These are phyloP conservation scores for Yarrowia sp. DNA, from an alignment of 805 yeast species.

Conservation along the genomic window DNA sequence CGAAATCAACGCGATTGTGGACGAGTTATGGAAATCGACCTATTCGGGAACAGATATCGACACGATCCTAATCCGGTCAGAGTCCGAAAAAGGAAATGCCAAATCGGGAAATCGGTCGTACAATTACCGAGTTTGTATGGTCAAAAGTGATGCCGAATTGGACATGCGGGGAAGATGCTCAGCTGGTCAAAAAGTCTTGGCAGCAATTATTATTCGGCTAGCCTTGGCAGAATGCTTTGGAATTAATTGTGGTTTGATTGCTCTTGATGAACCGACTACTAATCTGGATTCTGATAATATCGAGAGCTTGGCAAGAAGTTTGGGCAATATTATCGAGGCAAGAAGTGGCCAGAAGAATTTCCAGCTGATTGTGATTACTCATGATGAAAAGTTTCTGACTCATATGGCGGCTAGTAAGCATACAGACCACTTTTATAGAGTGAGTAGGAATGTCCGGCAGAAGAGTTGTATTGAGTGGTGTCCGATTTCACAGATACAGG, in stretches of 20 bases:
- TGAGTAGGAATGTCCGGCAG: slow-evolving; percentile 77
- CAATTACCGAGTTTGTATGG: slow-evolving; percentile 93
- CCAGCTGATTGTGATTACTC: slow-evolving; percentile 93
- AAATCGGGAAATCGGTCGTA: slow-evolving; percentile 56
- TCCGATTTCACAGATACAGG: slow-evolving; percentile 33
- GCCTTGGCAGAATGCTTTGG: slow-evolving; percentile 97
- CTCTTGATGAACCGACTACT: slow-evolving; percentile 97
- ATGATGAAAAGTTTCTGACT: slow-evolving; percentile 85
- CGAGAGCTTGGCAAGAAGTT: slow-evolving; percentile 78
- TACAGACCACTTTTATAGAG: slow-evolving; percentile 82
- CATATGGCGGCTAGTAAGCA: slow-evolving; percentile 82
- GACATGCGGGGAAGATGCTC: slow-evolving; percentile 99
- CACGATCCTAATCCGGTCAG: slow-evolving; percentile 80
- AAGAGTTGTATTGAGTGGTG: slow-evolving; percentile 67
- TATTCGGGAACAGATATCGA: slow-evolving; percentile 96
- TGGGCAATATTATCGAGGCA: slow-evolving; percentile 69
- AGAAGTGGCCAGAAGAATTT: slow-evolving; percentile 80
- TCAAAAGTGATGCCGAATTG: slow-evolving; percentile 82
- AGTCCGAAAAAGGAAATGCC: slow-evolving; percentile 43
- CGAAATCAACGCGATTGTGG: slow-evolving; percentile 82
- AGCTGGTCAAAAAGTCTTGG: slow-evolving; percentile 95
- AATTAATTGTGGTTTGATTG: slow-evolving; percentile 88
- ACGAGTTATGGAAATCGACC: slow-evolving; percentile 90
- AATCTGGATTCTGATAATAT: slow-evolving; percentile 87
- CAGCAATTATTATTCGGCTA: slow-evolving; percentile 83